Conservation (phyloP, 1,139 yeast genomes). For the Arxiozyma slooffiae region DNA sequence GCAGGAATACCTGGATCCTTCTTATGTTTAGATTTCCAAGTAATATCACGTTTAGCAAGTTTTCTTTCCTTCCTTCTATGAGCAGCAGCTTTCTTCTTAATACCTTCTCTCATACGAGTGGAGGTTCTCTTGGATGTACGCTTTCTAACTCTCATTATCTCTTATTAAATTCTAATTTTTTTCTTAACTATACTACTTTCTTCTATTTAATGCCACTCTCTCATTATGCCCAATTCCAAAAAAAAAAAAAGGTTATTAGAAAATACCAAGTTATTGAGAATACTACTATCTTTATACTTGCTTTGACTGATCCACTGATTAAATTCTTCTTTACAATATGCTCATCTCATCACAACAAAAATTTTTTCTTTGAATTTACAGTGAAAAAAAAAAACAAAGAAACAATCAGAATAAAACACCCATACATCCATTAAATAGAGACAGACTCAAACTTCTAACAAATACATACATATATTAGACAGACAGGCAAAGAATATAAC, state of each 20-base stretch:
- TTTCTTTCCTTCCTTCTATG: constrained; percentile 80
- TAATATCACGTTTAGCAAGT: constrained; percentile 72
- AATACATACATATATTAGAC: too few species aligned
- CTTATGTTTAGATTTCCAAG: constrained; percentile 78
- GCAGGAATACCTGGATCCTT: constrained; percentile 61
- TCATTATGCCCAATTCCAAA: too few species aligned
- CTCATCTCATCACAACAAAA: neutral
- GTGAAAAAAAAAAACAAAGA: too few species aligned
- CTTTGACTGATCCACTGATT: neutral
- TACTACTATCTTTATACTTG: neutral
- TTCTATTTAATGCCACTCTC: neutral
- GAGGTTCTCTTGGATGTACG: constrained; percentile 55
- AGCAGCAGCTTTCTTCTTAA: constrained; percentile 90
- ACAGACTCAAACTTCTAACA: too few species aligned
- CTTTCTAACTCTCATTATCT: constrained; percentile 30
- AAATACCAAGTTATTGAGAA: too few species aligned
- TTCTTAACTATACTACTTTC: neutral
- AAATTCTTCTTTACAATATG: neutral
- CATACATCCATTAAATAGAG: neutral
- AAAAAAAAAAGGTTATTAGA: too few species aligned
- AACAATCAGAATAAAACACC: neutral
- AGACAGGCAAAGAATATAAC: too few species aligned
- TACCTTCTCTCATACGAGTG: constrained; percentile 92
- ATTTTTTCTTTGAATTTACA: neutral
- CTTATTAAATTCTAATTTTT: neutral